Conservation (phyloP, 805 yeast species). For the Candida hispaniensis region DNA sequence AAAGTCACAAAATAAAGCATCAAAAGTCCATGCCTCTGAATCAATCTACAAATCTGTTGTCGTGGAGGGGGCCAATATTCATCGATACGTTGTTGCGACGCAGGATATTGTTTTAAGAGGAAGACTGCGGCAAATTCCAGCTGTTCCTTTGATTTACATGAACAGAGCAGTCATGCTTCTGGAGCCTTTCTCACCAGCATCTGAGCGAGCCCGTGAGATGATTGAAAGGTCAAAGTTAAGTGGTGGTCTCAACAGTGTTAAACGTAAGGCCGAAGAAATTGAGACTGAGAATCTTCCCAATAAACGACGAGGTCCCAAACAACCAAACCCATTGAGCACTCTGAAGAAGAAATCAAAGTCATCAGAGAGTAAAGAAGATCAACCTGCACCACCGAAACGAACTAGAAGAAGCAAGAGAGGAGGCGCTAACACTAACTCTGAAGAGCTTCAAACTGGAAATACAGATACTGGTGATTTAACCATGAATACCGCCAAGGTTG, state of each 20-base stretch:
- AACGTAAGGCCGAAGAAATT: slow-evolving; percentile 21
- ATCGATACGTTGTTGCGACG: slow-evolving; percentile 80
- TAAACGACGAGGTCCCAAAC: slow-evolving; percentile 48
- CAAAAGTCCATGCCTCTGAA: slow-evolving; percentile 9
- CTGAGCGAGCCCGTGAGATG: slow-evolving; percentile 38
- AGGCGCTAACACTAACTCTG: too few species aligned
- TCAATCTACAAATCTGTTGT: slow-evolving; percentile 15
- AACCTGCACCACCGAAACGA: slow-evolving; percentile 18
- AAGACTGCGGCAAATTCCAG: slow-evolving; percentile 65
- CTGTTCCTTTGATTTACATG: slow-evolving; percentile 80
- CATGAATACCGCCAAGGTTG: neutral
- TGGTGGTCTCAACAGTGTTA: slow-evolving; percentile 58
- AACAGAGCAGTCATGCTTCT: slow-evolving; percentile 87
- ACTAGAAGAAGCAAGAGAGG: slow-evolving; percentile 19
- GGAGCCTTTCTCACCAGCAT: slow-evolving; percentile 82
- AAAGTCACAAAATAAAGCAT: slow-evolving; percentile 2
- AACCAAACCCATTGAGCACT: slow-evolving; percentile 83
- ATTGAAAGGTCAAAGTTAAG: slow-evolving; percentile 60
- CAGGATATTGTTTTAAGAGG: slow-evolving; percentile 65
- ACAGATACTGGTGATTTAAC: neutral
- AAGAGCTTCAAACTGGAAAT: neutral
- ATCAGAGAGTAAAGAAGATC: slow-evolving; percentile 5
- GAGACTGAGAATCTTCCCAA: slow-evolving; percentile 21
- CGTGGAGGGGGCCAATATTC: slow-evolving; percentile 49
- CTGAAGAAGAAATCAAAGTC: slow-evolving; percentile 50